Percentiles rank a stretch among this genome's conserved stretches.
Evolutionary conservation across 2,329 filamentous ascomycete species (phyloP).

Genomic region (Hypoxylon sp.): DNA sequence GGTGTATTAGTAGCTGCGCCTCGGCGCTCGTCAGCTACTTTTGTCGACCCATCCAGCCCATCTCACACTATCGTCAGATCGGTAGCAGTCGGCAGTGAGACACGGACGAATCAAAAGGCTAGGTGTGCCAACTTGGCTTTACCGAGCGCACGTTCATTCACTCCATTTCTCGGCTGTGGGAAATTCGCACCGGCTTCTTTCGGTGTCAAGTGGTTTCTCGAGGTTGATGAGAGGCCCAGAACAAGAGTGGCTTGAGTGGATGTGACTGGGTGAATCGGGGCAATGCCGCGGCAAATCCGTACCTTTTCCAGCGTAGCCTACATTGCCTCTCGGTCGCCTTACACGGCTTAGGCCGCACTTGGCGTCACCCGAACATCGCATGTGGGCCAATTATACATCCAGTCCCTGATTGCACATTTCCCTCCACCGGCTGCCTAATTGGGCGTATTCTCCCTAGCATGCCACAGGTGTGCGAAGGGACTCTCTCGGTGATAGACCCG

Average conservation of each 20-base stretch:
- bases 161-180: conserved; percentile 14
- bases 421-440: conserved; percentile 44
- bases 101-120: conserved; percentile 32
- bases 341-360: conserved; percentile 42
- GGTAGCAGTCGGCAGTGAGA: conserved; percentile 36
- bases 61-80: conserved; percentile 32
- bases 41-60: conserved; percentile 25
- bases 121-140: conserved; percentile 29
- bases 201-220: conserved; percentile 30
- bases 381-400: conserved; percentile 41
- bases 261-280: conserved; percentile 35
- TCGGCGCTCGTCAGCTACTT: conserved; percentile 24
- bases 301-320: conserved; percentile 40
- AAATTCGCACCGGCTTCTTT: conserved; percentile 38
- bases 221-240: conserved; percentile 3
- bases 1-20: conserved; percentile 39
- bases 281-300: conserved; percentile 43
- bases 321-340: conserved; percentile 42
- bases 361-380: conserved; percentile 42
- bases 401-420: conserved; percentile 40
- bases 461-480: conserved; percentile 25
- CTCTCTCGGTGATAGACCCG: conserved; percentile 34
- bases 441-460: conserved; percentile 30
- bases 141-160: conserved; percentile 35
- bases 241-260: conserved; percentile 22